Evolutionary conservation across 2,329 filamentous ascomycete species (phyloP).

Genomic region (Diaporthe nobilis): DNA sequence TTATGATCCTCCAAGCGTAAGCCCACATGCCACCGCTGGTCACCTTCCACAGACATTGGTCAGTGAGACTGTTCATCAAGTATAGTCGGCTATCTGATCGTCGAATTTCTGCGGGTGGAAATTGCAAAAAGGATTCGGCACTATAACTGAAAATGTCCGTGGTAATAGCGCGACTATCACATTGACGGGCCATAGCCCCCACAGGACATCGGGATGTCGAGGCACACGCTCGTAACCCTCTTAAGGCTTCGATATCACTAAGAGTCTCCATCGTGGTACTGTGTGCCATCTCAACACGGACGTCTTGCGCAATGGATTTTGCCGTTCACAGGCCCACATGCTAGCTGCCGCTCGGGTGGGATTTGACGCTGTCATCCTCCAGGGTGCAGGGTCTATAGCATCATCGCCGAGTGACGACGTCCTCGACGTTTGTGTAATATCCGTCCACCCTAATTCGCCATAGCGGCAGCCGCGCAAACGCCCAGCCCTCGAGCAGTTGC

Average conservation of each 20-base stretch:
- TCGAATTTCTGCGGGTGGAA: slow-evolving; percentile 1
- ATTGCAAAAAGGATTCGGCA: neutral
- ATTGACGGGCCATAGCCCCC: slow-evolving; percentile 18
- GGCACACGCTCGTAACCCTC: neutral
- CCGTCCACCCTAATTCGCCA: neutral
- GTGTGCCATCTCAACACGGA: slow-evolving; percentile 12
- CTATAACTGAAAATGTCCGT: neutral
- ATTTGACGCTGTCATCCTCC: slow-evolving; percentile 1
- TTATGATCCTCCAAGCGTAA: slow-evolving; percentile 1
- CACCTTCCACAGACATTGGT: slow-evolving; percentile 3
- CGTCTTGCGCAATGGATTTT: slow-evolving; percentile 25
- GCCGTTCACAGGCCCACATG: slow-evolving; percentile 12
- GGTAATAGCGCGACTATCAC: slow-evolving; percentile 23
- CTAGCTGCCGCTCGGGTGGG: slow-evolving; percentile 13
- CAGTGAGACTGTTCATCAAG: slow-evolving; percentile 5
- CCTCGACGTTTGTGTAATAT: neutral
- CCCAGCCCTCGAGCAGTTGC: neutral
- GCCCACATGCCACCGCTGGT: slow-evolving; percentile 23
- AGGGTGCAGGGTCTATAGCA: slow-evolving; percentile 11
- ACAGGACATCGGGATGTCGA: slow-evolving; percentile 8
- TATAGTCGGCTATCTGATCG: slow-evolving; percentile 6
- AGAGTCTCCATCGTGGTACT: slow-evolving; percentile 11
- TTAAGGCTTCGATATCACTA: neutral
- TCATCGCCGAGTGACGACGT: slow-evolving; percentile 13
- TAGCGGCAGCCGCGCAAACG: neutral